A percentile compares a stretch with the other conserved stretches of the same genome.
phyloP scores from a whole-genome alignment of 2,329 filamentous ascomycete species.

The Pseudogymnoascus sp. region DNA sequence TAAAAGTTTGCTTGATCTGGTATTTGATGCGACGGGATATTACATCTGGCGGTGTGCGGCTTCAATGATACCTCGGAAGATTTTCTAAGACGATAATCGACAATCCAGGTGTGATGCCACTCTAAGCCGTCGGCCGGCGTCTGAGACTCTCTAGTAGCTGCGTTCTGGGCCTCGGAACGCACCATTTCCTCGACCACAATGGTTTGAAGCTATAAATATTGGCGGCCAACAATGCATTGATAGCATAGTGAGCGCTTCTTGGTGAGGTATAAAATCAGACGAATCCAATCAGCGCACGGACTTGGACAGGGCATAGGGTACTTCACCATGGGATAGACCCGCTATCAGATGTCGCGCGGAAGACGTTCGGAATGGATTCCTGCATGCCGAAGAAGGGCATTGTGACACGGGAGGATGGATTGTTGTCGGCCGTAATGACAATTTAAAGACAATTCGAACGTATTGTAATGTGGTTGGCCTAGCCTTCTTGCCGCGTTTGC shows the following conservation, averaged over 20 bases:
- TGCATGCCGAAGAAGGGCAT: conserved; percentile 8
- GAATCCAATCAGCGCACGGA: conserved; percentile 6
- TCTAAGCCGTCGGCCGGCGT: background rate
- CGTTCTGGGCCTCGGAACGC: background rate
- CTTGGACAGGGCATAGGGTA: background rate
- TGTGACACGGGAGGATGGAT: conserved; percentile 4
- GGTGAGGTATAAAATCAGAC: conserved; percentile 8
- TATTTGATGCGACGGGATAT: conserved; percentile 2
- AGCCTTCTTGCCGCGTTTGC: conserved; percentile 2
- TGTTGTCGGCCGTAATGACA: background rate
- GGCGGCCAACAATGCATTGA: background rate
- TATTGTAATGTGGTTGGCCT: conserved; percentile 5
- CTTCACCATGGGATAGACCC: background rate
- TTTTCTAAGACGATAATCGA: background rate
- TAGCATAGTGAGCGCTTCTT: conserved; percentile 1
- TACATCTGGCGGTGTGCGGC: conserved; percentile 8
- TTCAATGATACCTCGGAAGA: background rate
- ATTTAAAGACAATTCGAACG: background rate
- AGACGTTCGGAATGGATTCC: conserved; percentile 4
- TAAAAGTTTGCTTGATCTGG: conserved; percentile 7
- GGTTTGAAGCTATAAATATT: conserved; percentile 6
- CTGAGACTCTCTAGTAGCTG: background rate
- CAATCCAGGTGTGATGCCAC: background rate
- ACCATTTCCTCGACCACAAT: conserved; percentile 1
- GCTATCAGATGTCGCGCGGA: background rate